Evolutionary conservation across 2,329 filamentous ascomycete species (phyloP), one percentile per base, ranked within the genome.

Genomic region (Colletotrichum melonis): DNA sequence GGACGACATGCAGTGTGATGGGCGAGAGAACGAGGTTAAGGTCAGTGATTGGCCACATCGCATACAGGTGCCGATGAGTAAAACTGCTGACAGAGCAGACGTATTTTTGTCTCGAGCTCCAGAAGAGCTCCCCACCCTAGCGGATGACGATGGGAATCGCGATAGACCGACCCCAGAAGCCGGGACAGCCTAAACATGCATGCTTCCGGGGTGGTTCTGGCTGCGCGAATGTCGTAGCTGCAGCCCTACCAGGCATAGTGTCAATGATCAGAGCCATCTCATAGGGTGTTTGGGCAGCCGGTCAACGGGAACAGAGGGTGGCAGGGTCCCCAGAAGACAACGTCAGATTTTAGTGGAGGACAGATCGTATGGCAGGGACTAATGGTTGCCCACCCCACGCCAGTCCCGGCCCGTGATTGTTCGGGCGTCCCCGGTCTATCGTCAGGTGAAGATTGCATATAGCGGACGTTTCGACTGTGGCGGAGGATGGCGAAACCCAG

Each of bases 291-390:
- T n/a, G 46, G 26, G 16, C n/a, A 49, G 19, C 57, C n/a, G 49
- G 12, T 74, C 56, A 35, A 57, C 55, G 49, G 26, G 19, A 42
- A n/a, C 16, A 19, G 24, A 35, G 38, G 12, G 7, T 56, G 14
- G 55, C 26, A 28, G 66, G 59, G 32, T 22, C 62, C 35, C 30
- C 66, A 56, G 70, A 73, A 71, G 62, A 28, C 63, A 52, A 73
- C 32, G 68, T 72, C 60, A 74, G 72, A 74, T 74, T 74, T 74
- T 74, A 74, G 72, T 30, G 60, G 46, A 3, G 56, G 66, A 26
- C 56, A 62, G 38, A 56, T 62, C 67, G 42, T 49, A 49, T 62
- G 46, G 35, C 59, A 73, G 60, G 67, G 67, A 32, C 60, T 38
- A 65, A 62, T 49, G 56, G 30, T 49, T 59, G 55, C 56, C 35